phyloP scores from a whole-genome alignment of 139 green algal genomes.

The Chlamydomonas sp. region DNA sequence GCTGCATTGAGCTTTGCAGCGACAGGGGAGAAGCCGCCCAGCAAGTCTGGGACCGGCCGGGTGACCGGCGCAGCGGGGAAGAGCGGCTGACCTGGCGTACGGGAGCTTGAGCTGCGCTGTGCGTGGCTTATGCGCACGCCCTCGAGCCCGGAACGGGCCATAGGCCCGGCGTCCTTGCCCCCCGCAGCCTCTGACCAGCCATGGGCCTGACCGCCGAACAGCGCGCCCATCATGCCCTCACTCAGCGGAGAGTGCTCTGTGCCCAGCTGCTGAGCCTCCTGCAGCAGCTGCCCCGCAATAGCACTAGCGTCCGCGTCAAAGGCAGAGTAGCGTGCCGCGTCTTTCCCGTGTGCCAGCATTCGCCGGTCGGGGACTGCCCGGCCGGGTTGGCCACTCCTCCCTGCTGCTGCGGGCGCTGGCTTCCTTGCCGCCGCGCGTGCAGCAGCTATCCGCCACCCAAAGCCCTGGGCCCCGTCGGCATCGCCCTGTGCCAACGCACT shows the following conservation, averaged over 20 bases:
- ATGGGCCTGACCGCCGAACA: too few relatives aligned
- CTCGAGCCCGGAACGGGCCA: too few relatives aligned
- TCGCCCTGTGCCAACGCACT: too few relatives aligned
- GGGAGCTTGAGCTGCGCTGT: too few relatives aligned
- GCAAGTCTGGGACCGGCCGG: not conserved
- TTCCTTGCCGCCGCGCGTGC: too few relatives aligned
- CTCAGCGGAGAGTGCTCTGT: not conserved
- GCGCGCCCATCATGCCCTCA: not conserved
- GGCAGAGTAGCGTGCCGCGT: not conserved
- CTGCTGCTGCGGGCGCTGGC: too few relatives aligned
- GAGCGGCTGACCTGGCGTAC: not conserved
- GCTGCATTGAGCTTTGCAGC: too few relatives aligned
- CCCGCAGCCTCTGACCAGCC: not conserved
- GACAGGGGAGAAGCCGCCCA: not conserved
- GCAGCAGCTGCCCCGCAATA: constrained; percentile 11
- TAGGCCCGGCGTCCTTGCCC: not conserved
- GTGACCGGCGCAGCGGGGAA: not conserved
- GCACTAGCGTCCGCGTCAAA: constrained; percentile 9
- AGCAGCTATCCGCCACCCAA: too few relatives aligned
- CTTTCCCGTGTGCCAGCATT: too few relatives aligned
- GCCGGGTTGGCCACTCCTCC: not conserved
- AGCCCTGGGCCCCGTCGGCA: too few relatives aligned
- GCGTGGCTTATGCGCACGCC: too few relatives aligned
- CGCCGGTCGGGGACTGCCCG: too few relatives aligned
- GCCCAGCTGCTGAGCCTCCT: not conserved